Conservation (phyloP, 257 asterid genomes). For the Solanum acaule region DNA sequence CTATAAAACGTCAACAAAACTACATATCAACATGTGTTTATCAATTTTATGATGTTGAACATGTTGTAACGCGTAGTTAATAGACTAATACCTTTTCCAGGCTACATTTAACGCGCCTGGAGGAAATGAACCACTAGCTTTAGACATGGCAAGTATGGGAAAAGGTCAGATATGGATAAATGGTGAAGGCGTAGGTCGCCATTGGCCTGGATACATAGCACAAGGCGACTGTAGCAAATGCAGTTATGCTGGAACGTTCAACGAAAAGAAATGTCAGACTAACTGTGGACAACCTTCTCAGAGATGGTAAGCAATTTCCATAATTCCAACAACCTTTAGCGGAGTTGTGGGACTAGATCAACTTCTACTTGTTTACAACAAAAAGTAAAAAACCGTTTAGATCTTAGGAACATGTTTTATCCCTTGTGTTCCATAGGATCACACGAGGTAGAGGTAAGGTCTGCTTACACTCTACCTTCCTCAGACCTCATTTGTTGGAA, state of each 20-base stretch:
- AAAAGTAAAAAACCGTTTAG: neutral
- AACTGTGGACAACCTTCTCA: constrained; percentile 87
- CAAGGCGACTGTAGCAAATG: constrained; percentile 65
- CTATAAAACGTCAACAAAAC: neutral
- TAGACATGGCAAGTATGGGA: constrained; percentile 88
- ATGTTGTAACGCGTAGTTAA: neutral
- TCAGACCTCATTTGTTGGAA: neutral
- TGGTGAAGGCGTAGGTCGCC: constrained; percentile 82
- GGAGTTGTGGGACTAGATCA: neutral
- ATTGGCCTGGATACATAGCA: constrained; percentile 80
- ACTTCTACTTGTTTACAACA: neutral
- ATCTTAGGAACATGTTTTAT: neutral
- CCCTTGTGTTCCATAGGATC: neutral
- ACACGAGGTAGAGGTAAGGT: neutral
- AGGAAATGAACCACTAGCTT: constrained; percentile 70
- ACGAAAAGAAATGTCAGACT: constrained; percentile 62
- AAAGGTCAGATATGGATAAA: constrained; percentile 93
- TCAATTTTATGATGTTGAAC: neutral
- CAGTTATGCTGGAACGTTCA: constrained; percentile 59
- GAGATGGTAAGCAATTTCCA: constrained; percentile 54
- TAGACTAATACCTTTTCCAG: constrained; percentile 15
- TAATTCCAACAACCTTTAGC: neutral
- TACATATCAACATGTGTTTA: neutral
- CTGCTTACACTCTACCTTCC: neutral
- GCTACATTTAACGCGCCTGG: constrained; percentile 61